Base-by-base conservation (phyloP, 306 rosid genomes). In the Calophaca sinica region DNA sequence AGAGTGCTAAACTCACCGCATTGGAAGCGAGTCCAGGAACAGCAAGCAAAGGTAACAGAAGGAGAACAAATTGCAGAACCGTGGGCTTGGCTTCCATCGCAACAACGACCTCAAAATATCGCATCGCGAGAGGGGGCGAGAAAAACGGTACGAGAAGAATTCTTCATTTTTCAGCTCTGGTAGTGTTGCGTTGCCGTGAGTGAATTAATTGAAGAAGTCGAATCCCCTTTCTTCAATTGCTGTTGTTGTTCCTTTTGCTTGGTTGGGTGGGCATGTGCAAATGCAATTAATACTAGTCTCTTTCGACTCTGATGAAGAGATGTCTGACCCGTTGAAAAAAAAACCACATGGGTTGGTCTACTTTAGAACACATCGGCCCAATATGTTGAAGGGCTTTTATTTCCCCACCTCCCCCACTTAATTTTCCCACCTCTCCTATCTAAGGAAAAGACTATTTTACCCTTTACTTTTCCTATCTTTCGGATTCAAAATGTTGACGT, bases 21-120 rank as follows among this genome's bases (percentile, higher is more conserved):
- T 57, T 77, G 68, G 85, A 81, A 33, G 75, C 64, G 52, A 61
- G 28, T 38, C 44, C 79, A 61, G 67, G 74, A 44, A 62, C 31
- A 68, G 49, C 55, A 6, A 80, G 15, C 10, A 76, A 35, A 68
- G 42, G 57, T 2, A 54, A 70, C 44, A 77, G 48, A 69, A 80
- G 72, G 66, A 80, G 63, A 53, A 68, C 0, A 9, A 68, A 62
- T 48, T 68, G 68, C 54, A 68, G 70, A 41, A 53, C 46, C 32
- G 38, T 42, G 72, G 63, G 15, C 36, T 77, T 68, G 46, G 53
- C 32, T 46, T 73, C 78, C 80, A 59, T 75, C 26, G 63, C 5
- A 35, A 14, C 2, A 35, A 14, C 2, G 32, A 52, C 31, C 41
- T 73, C 42, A 63, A 68, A 71, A 41, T 66, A n/a, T 38, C 20